Evolutionary conservation across 225 moss, liverwort and hornwort genomes (phyloP).

Genomic region (Physcomitrellopsis africana): DNA sequence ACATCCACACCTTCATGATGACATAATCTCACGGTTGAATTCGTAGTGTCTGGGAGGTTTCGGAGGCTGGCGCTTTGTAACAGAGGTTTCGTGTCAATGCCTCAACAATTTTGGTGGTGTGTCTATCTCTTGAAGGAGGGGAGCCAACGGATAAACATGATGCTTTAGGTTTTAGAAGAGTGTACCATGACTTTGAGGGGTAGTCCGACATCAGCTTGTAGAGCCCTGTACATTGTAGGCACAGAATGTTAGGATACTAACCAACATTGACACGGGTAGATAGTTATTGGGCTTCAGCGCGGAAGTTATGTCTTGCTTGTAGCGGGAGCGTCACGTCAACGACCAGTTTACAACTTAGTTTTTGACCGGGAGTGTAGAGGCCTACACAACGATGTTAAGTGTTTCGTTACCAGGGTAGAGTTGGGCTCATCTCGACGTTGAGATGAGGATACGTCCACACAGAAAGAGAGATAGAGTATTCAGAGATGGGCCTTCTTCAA

Average conservation of each 20-base stretch:
- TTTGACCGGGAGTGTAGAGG: slow-evolving; percentile 35
- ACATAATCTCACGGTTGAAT: slow-evolving; percentile 24
- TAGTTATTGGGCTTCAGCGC: slow-evolving; percentile 13
- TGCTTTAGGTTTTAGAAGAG: neutral
- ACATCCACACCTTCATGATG: slow-evolving; percentile 42
- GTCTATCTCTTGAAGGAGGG: slow-evolving; percentile 16
- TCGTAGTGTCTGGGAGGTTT: neutral
- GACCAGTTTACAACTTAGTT: slow-evolving; percentile 22
- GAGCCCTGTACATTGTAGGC: slow-evolving; percentile 34
- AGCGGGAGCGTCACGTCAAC: slow-evolving; percentile 9
- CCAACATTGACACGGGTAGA: slow-evolving; percentile 33
- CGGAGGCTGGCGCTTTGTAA: neutral
- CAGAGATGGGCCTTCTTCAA: slow-evolving; percentile 5
- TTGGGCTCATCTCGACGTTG: slow-evolving; percentile 13
- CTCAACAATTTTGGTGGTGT: slow-evolving; percentile 49
- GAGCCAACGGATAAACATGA: neutral
- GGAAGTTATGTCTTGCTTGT: no score
- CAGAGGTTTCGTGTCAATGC: slow-evolving; percentile 18
- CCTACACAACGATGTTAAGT: neutral
- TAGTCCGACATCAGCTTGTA: slow-evolving; percentile 25
- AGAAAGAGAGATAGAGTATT: neutral
- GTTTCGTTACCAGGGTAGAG: no score
- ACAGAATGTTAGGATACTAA: slow-evolving; percentile 19
- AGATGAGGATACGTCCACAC: slow-evolving; percentile 18
- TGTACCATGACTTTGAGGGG: slow-evolving; percentile 31